Evolutionary conservation across 306 rosid genomes (phyloP).

Genomic region (Biancaea sappan): DNA sequence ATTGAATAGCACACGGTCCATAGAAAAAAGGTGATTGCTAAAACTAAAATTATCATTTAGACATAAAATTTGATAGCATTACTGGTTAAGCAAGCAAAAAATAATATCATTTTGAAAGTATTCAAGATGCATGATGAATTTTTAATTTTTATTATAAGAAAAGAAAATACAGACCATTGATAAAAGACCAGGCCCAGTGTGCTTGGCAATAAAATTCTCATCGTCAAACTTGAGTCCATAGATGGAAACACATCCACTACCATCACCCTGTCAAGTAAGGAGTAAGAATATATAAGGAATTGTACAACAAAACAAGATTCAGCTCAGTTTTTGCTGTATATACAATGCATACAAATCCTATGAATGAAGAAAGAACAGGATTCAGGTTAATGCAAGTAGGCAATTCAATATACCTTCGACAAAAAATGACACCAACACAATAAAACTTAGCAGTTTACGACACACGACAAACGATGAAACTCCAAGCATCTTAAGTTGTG

Average conservation of each 20-base stretch:
- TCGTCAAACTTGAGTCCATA: slow-evolving; percentile 91
- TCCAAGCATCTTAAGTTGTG: background rate
- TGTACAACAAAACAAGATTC: slow-evolving; percentile 5
- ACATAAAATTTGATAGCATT: background rate
- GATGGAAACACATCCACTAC: slow-evolving; percentile 94
- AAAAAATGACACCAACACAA: background rate
- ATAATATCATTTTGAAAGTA: slow-evolving; percentile 6
- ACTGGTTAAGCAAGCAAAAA: slow-evolving; percentile 17
- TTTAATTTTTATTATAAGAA: no score
- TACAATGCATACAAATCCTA: background rate
- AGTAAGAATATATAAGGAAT: slow-evolving; percentile 8
- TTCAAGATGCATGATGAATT: slow-evolving; percentile 19
- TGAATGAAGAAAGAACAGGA: background rate
- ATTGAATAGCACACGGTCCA: background rate
- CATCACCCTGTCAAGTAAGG: slow-evolving; percentile 81
- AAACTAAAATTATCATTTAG: slow-evolving; percentile 24
- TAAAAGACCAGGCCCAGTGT: slow-evolving; percentile 95
- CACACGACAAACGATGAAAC: background rate
- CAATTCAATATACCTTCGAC: background rate
- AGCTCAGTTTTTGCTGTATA: background rate
- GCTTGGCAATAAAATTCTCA: slow-evolving; percentile 88
- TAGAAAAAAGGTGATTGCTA: background rate
- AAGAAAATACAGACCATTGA: slow-evolving; percentile 69
- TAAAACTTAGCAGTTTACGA: background rate
- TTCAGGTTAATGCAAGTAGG: background rate